Evolutionary conservation across 345 rosid genomes (phyloP).

Genomic region (Eucalyptus pumila): DNA sequence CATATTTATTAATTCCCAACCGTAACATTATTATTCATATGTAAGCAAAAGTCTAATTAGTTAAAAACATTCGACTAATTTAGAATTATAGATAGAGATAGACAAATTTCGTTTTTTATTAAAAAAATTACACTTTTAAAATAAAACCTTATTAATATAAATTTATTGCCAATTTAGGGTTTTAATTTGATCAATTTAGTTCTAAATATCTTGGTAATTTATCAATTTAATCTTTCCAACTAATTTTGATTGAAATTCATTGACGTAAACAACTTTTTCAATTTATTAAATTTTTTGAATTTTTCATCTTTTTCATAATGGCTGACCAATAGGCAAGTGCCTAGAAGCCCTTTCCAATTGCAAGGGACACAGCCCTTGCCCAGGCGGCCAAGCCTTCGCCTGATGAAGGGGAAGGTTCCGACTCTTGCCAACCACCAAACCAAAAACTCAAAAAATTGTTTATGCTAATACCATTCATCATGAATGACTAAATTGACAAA

Average conservation of each 20-base stretch:
- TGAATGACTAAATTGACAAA: background rate
- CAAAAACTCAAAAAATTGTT: no score
- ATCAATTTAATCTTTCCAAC: background rate
- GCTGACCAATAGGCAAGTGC: background rate
- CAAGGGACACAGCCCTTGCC: background rate
- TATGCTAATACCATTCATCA: background rate
- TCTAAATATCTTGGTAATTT: accelerated
- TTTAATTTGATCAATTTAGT: background rate
- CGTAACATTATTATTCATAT: background rate
- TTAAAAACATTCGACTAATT: background rate
- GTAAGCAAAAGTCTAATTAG: background rate
- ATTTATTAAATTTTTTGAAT: no score
- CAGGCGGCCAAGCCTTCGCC: background rate
- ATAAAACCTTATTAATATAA: no score
- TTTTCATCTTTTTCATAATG: background rate
- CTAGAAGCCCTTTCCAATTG: accelerated
- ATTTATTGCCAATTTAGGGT: background rate
- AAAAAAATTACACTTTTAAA: background rate
- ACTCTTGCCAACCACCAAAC: background rate
- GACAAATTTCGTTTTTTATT: no score
- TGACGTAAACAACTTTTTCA: no score
- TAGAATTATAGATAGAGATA: background rate
- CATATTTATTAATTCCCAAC: background rate
- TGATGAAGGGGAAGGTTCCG: background rate
- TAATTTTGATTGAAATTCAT: background rate